Evolutionary conservation across 169 alveolate species (phyloP), one percentile per base, ranked within the genome.

Genomic region (Cryptosporidium canis): DNA sequence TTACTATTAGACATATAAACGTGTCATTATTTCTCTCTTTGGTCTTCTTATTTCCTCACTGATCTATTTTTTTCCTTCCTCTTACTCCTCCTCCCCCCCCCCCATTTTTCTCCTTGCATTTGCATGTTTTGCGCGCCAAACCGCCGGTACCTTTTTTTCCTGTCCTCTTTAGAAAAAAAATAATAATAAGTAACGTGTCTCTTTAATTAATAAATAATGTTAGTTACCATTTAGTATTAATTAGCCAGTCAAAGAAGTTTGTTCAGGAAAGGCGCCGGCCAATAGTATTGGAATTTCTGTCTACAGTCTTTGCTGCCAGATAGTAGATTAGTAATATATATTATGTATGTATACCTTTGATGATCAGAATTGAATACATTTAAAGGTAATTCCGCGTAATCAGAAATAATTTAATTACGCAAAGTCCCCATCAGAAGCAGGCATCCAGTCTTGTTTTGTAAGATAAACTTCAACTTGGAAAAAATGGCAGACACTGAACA

Each of bases 401-500:
- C 24, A n/a, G 8, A 47, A 18, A 51, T 21, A 51, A 16, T 21
- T 21, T 6, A n/a, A 51, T 51, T 51, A 18, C n/a, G 14, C 63
- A 27, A 51, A 51, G 12, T 51, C 24, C 33, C 63, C 35, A 51
- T 51, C 8, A 16, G 5, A 51, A 51, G 0, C 18, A 51, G 24
- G 63, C 47, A 65, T 27, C 24, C 21, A 65, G 72, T 27, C 72
- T 65, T 7, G 51, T 24, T 47, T 47, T 44, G 3, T 8, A 11
- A 45, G 45, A 77, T 77, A 77, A 77, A 77, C 63, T 51, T 51
- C 63, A 51, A 51, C 63, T 51, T 21, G 63, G 35, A 65, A 61
- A 43, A 77, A 56, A 77, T 77, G 87, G 93, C 93, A 33, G 93
- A 90, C n/a, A 27, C 55, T 63, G 95, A 96, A 83, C 96, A 95